Evolutionary conservation across 2,329 filamentous ascomycete species (phyloP).

Genomic region (Emergomyces pasteurianus): DNA sequence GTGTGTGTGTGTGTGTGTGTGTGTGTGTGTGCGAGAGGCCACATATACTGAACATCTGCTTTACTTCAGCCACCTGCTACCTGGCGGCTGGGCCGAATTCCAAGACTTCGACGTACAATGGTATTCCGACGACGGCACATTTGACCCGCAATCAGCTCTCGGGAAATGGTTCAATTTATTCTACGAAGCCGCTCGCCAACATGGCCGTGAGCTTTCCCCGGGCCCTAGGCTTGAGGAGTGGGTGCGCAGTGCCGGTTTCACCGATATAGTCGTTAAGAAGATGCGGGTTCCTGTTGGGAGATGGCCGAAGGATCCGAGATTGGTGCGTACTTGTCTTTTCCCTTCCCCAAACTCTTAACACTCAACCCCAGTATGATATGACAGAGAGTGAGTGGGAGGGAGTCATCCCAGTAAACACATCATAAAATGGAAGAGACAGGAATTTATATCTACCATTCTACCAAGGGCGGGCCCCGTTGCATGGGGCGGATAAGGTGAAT

Average conservation of each 20-base stretch:
- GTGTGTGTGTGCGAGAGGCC: not conserved
- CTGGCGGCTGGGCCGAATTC: constrained; percentile 26
- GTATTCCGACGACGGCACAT: constrained; percentile 20
- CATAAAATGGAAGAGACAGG: not conserved
- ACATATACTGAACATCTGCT: not conserved
- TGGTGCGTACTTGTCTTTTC: constrained; percentile 3
- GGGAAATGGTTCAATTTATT: constrained; percentile 17
- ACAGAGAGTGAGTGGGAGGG: too few species aligned
- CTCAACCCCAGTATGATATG: too few species aligned
- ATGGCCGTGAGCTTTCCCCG: constrained; percentile 12
- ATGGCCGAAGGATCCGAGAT: constrained; percentile 17
- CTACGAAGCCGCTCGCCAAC: constrained; percentile 14
- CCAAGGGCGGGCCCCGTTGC: not conserved
- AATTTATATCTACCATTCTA: not conserved
- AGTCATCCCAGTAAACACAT: not conserved
- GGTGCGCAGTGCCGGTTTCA: constrained; percentile 16
- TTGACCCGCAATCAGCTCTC: constrained; percentile 7
- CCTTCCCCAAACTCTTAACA: too few species aligned
- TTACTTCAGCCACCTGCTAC: constrained; percentile 3
- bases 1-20: too few species aligned
- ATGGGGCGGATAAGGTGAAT: not conserved
- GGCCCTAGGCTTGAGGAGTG: constrained; percentile 5
- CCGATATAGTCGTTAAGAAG: constrained; percentile 11
- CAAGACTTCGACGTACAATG: constrained; percentile 19
- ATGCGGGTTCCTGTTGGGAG: constrained; percentile 15